Base-by-base conservation (phyloP, 192 early-diverging fungal species). In the Coemansia sp. region DNA sequence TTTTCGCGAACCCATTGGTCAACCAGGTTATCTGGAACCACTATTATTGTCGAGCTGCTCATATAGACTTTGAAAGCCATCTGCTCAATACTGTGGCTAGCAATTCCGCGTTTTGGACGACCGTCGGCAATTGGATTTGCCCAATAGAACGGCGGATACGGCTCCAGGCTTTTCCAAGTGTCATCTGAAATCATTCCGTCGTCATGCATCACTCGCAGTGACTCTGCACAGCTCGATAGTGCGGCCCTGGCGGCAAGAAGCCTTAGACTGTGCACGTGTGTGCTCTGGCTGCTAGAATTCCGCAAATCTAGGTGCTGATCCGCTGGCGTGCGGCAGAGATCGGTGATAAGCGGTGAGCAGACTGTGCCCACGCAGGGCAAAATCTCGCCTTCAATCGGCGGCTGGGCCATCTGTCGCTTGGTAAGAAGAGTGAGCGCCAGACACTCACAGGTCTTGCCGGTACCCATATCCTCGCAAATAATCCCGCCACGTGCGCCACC, bases 381-480 rank as follows among this genome's bases (percentile, higher is more conserved):
- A 1, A 72, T 37, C 11, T 81, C 81, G 37, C 73, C 66, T 8
- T 76, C 24, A 7, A 55, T 55, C 14, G 78, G 72, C 46, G 78
- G 78, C 15, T 49, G 52, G 23, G 79, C 78, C 70, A 82, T 79
- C 44, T 87, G 84, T 24, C 86, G 70, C 37, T 83, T 83, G 1
- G 90, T 90, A 25, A 81, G 70, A 5, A 88, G 67, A 15, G 88
- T 84, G 8, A 87, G 67, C 9, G 89, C 85, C 11, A 92, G 68
- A 46, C 87, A 88, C 18, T 89, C 84, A 65, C 85, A 85, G 0
- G 89, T 92, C 61, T 92, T 92, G 7, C 92, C 92, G 2, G 88
- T 90, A n/a, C 92, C 92, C 92, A 94, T 94, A 25, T 93, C 90
- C 63, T 93, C 92, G 70, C 88, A 91, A 42, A 94, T 86, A 53